These are phyloP conservation scores for Neonectria coccinea DNA, from an alignment of 2,329 filamentous ascomycete species.

Conservation along the genomic window DNA sequence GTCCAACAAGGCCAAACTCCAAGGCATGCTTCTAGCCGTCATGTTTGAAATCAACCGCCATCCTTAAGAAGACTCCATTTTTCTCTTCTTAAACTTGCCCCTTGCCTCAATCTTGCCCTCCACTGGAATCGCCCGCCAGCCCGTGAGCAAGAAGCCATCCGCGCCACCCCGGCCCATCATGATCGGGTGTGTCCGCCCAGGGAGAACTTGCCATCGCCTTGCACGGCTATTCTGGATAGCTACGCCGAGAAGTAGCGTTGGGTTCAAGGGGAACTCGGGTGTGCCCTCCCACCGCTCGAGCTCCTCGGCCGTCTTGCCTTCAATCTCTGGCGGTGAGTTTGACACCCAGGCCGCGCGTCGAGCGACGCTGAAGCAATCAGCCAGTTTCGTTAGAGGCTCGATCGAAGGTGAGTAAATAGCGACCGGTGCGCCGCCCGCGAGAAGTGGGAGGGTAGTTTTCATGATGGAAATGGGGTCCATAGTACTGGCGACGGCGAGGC, in stretches of 20 bases:
- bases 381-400: constrained; percentile 81
- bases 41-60: constrained; percentile 9
- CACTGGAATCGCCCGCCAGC: constrained; percentile 81
- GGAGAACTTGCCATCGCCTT: constrained; percentile 89
- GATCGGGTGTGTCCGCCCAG: constrained; percentile 89
- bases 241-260: constrained; percentile 82
- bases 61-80: constrained; percentile 55
- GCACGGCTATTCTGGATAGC: constrained; percentile 84
- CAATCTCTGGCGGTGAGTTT: constrained; percentile 60
- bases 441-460: constrained; percentile 79
- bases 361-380: constrained; percentile 86
- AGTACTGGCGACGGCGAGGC: constrained; percentile 81
- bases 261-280: constrained; percentile 87
- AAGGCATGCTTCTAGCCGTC: constrained; percentile 16
- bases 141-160: constrained; percentile 92
- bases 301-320: constrained; percentile 60
- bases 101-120: constrained; percentile 85
- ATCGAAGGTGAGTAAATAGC: constrained; percentile 86
- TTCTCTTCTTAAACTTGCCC: constrained; percentile 81
- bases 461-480: constrained; percentile 86
- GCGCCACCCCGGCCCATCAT: constrained; percentile 92
- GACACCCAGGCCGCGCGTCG: constrained; percentile 80
- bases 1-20: constrained; percentile 13
- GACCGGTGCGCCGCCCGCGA: constrained; percentile 85
- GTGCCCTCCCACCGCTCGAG: constrained; percentile 69